Evolutionary conservation across 108 stramenopile genomes (phyloP), one percentile per base, ranked within the genome.

Genomic region (Nannochloropsis oceanica): DNA sequence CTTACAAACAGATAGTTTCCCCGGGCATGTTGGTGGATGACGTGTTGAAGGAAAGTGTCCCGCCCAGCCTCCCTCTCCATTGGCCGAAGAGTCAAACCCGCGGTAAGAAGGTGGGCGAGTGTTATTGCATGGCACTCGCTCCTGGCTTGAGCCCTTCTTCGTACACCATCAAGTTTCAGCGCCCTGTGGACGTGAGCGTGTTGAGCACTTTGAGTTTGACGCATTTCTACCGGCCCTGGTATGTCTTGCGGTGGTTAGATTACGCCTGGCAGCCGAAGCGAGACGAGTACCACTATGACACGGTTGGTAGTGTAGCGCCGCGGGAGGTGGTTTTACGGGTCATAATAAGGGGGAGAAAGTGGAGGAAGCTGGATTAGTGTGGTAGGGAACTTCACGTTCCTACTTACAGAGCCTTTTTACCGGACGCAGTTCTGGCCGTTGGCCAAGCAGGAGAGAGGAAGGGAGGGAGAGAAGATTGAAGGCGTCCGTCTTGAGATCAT

Each of bases 401-500:
- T 18, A 14, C 14, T 50, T 13, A 18, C 46, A 18, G 46, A 0
- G 46, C 46, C 46, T 13, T 50, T 50, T 50, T 18, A 50, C 14
- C 13, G 14, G 46, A 50, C 46, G 13, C 46, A 50, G 18, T 14
- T 50, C 18, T 50, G 13, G 13, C 46, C 46, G 0, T 14, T 50
- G 13, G 46, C 13, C 13, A 18, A 13, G 18, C 13, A 18, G 46
- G 18, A 50, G 18, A 18, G 0, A 18, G 46, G 46, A 50, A 18
- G 18, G 46, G 46, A 50, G 18, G 46, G 18, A 50, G 46, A 18
- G 46, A 18, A 50, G 46, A 18, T 50, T 50, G 46, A 50, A 18
- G 46, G 46, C 25, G 87, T 88, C 20, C 80, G 81, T 5, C 81
- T 89, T 26, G 42, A 82, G 20, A 85, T 89, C 42, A 26, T 79